Evolutionary conservation across 2,329 filamentous ascomycete genomes (phyloP).

Genomic region (Cyphellophora attinorum): DNA sequence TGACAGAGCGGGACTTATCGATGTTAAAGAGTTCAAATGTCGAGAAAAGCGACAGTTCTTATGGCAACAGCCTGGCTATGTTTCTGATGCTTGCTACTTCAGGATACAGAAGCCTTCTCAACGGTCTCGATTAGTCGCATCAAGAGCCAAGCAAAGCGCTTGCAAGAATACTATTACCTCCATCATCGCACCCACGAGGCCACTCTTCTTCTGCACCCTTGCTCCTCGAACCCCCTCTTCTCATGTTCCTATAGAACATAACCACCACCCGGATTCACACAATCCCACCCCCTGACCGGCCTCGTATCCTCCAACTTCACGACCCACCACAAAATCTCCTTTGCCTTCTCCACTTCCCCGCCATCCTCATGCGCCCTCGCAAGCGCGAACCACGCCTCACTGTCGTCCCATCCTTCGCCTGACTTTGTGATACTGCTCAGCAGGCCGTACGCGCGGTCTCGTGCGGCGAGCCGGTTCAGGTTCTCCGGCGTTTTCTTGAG

Average conservation of each 20-base stretch:
- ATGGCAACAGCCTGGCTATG: too few species aligned
- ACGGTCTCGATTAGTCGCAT: too few species aligned
- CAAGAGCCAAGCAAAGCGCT: too few species aligned
- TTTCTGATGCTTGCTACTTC: too few species aligned
- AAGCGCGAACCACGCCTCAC: slow-evolving; percentile 87
- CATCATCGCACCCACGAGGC: too few species aligned
- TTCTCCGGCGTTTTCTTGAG: slow-evolving; percentile 54
- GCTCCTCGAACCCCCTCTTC: too few species aligned
- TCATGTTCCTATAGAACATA: slow-evolving; percentile 56
- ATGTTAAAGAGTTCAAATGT: too few species aligned
- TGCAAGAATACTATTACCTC: too few species aligned
- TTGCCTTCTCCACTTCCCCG: slow-evolving; percentile 76
- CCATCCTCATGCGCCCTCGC: slow-evolving; percentile 81
- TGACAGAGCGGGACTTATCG: too few species aligned
- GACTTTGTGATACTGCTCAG: slow-evolving; percentile 75
- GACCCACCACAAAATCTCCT: slow-evolving; percentile 94
- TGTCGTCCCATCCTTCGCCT: slow-evolving; percentile 79
- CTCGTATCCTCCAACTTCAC: slow-evolving; percentile 84
- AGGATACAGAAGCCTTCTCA: too few species aligned
- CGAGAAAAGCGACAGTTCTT: too few species aligned
- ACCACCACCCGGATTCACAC: slow-evolving; percentile 52
- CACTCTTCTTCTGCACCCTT: too few species aligned
- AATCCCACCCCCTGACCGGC: slow-evolving; percentile 67
- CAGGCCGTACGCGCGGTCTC: slow-evolving; percentile 79
- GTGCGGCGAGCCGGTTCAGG: slow-evolving; percentile 74